phyloP scores from a whole-genome alignment of 169 alveolate species.

The Eimeria maxima region DNA sequence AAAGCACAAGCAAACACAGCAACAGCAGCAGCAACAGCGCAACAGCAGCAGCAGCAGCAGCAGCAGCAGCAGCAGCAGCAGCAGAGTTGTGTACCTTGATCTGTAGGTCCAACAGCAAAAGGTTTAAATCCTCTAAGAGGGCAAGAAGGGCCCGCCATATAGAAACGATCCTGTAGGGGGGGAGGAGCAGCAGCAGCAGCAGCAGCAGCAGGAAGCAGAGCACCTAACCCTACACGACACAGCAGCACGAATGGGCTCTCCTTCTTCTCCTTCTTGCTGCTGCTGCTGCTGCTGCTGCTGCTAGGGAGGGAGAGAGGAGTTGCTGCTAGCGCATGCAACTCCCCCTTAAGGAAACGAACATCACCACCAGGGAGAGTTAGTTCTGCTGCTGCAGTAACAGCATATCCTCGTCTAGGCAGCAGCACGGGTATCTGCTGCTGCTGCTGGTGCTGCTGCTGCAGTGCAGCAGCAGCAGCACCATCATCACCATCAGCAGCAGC shows the following conservation, averaged over 20 bases:
- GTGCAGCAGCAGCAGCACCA: not conserved
- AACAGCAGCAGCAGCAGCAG: too few species aligned
- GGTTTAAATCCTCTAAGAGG: slow-evolving; percentile 65
- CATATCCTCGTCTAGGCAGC: slow-evolving; percentile 59
- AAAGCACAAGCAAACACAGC: too few species aligned
- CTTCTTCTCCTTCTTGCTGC: not conserved
- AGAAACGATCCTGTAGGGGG: slow-evolving; percentile 11
- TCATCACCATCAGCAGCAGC: not conserved
- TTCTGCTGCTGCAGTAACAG: slow-evolving; percentile 43
- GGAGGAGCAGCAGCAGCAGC: not conserved
- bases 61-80: not conserved
- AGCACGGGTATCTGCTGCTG: not conserved
- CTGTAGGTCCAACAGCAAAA: slow-evolving; percentile 65
- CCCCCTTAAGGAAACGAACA: slow-evolving; percentile 52
- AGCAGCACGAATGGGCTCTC: slow-evolving; percentile 63
- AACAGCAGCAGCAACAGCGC: not conserved
- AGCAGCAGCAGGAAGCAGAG: not conserved
- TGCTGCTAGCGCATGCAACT: slow-evolving; percentile 54
- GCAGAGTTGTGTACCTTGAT: slow-evolving; percentile 1
- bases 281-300: slow-evolving; percentile 41
- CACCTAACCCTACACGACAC: slow-evolving; percentile 37
- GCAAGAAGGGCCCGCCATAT: slow-evolving; percentile 33
- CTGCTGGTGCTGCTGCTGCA: too few species aligned
- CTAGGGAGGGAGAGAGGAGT: slow-evolving; percentile 38
- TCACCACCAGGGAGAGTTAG: slow-evolving; percentile 71